These are phyloP conservation scores for Ploettnerulaceae sp. DNA, from an alignment of 2,329 filamentous ascomycete genomes.

Conservation along the genomic window DNA sequence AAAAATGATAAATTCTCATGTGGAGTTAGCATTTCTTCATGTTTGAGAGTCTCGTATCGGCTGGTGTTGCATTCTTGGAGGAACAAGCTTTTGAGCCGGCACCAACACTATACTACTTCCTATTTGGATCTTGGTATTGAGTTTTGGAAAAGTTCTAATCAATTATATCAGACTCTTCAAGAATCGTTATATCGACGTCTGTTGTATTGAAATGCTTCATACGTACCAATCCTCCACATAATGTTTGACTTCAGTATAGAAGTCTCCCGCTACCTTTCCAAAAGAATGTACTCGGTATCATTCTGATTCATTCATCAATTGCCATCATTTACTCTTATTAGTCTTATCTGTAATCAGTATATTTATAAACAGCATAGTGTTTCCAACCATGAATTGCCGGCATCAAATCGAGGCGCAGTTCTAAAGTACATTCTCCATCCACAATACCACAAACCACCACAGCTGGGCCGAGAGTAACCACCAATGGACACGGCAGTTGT, in stretches of 20 bases:
- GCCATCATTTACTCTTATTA: too few species aligned
- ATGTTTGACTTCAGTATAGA: too few species aligned
- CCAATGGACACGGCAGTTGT: not conserved
- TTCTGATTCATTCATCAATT: too few species aligned
- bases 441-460: not conserved
- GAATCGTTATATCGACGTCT: not conserved
- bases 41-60: conserved; percentile 3
- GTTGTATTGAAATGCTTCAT: not conserved
- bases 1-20: not conserved
- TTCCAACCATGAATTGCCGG: not conserved
- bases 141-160: too few species aligned
- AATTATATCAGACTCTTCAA: too few species aligned
- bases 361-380: too few species aligned
- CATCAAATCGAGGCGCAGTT: conserved; percentile 3
- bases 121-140: too few species aligned
- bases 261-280: too few species aligned
- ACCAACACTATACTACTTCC: too few species aligned
- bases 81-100: not conserved
- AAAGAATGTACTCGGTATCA: too few species aligned
- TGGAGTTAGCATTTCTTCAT: not conserved
- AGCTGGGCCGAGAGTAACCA: not conserved
- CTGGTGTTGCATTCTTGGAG: not conserved
- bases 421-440: not conserved
- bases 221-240: too few species aligned
- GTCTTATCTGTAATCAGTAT: too few species aligned